Evolutionary conservation across 208 protist genomes (phyloP).

Genomic region (Leishmania gerbilli): DNA sequence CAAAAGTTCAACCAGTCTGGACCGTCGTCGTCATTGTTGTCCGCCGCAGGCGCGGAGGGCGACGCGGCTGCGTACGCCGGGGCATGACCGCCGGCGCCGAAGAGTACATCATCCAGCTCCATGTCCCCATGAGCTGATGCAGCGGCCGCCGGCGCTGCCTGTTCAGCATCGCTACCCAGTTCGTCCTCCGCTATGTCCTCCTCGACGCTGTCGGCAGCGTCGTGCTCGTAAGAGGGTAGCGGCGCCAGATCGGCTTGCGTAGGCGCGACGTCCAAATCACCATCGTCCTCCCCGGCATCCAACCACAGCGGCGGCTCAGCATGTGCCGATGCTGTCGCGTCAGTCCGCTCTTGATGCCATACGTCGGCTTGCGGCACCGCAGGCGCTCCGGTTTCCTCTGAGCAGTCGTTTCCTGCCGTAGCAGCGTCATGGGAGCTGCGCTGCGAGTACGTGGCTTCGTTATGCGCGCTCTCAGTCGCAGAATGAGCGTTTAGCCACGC

Average conservation of each 20-base stretch:
- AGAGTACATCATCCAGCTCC: conserved; percentile 16
- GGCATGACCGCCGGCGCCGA: neutral
- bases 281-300: neutral
- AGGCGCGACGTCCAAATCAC: neutral
- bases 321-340: neutral
- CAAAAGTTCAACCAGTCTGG: conserved; percentile 61
- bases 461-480: neutral
- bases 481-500: conserved; percentile 29
- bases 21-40: conserved; percentile 40
- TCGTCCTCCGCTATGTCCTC: conserved; percentile 20
- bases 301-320: conserved; percentile 31
- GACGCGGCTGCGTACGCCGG: neutral
- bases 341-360: conserved; percentile 1
- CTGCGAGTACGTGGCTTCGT: neutral
- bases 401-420: neutral
- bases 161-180: conserved; percentile 13
- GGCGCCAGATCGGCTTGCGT: neutral
- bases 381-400: neutral
- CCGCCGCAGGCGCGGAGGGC: conserved; percentile 3
- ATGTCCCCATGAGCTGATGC: neutral
- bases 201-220: conserved; percentile 12
- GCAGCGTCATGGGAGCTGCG: neutral
- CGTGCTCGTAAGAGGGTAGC: neutral
- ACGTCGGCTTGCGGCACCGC: conserved; percentile 15
- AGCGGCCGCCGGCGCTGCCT: conserved; percentile 5